A percentile compares a stretch with the other conserved stretches of the same genome.
Evolutionary conservation across 805 yeast species (phyloP).

Genomic region (Ogataea siamensis): DNA sequence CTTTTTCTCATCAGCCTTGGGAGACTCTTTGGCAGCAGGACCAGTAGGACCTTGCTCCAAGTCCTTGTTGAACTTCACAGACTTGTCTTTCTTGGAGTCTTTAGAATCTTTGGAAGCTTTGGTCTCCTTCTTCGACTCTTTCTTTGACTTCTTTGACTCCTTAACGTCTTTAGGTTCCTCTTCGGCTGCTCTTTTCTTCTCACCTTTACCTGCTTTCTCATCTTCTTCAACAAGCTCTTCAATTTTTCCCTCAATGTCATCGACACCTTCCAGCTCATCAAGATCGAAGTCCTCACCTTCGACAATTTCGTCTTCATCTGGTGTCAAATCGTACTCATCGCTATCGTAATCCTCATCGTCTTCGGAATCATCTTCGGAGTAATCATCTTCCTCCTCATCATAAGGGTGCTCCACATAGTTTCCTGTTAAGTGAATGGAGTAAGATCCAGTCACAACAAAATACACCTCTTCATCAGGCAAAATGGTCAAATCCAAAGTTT

Average conservation of each 20-base stretch:
- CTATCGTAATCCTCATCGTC: slow-evolving; percentile 43
- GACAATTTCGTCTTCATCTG: slow-evolving; percentile 68
- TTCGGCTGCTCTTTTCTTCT: slow-evolving; percentile 34
- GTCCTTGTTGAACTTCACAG: slow-evolving; percentile 85
- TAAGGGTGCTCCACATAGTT: slow-evolving; percentile 96
- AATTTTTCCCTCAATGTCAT: slow-evolving; percentile 69
- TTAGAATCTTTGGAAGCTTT: slow-evolving; percentile 29
- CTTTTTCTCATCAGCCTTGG: slow-evolving; percentile 34
- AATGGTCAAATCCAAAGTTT: slow-evolving; percentile 84
- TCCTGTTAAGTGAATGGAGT: slow-evolving; percentile 89
- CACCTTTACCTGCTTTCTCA: slow-evolving; percentile 15
- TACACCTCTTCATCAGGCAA: slow-evolving; percentile 91
- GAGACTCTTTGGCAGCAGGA: slow-evolving; percentile 33
- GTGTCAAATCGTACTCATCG: slow-evolving; percentile 66
- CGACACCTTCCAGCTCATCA: slow-evolving; percentile 65
- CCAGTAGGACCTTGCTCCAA: slow-evolving; percentile 92
- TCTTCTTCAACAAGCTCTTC: slow-evolving; percentile 72
- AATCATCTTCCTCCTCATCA: slow-evolving; percentile 61
- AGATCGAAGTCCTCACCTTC: slow-evolving; percentile 52
- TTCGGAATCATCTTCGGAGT: slow-evolving; percentile 45
- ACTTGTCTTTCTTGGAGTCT: slow-evolving; percentile 49
- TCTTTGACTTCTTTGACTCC: slow-evolving; percentile 20
- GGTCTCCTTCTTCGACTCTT: slow-evolving; percentile 22
- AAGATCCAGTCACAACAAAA: slow-evolving; percentile 95
- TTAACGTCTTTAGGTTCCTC: slow-evolving; percentile 31